Base-by-base conservation (phyloP, 371 early-diverging fungal genomes). In the Apophysomyces variabilis region DNA sequence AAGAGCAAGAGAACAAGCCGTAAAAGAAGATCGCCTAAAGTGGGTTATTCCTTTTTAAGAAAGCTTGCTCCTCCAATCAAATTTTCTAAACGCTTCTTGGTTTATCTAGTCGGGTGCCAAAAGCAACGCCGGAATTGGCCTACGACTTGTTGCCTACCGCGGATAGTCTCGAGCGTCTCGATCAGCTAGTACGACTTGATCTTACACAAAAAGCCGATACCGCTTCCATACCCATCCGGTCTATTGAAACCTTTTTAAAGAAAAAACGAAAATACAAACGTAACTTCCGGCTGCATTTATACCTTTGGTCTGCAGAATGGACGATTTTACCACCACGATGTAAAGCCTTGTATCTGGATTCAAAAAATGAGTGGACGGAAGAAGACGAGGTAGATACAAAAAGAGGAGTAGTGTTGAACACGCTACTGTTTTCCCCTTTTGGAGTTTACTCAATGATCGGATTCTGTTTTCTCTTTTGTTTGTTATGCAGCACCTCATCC, bases 291-390 rank as follows among this genome's bases (percentile, higher is more conserved):
- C 32, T 77, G 8, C 72, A 74, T 54, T 21, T 77, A 5, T 76
- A 76, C 50, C 43, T 80, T 11, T 80, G 80, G 80, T 14, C 60
- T 3, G 72, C 79, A 9, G 68, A 69, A n/a, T 62, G 71, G 45
- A 62, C 68, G 62, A 46, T 65, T 0, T 70, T 69, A 64, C 62
- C 43, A 1, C 78, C 78, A 5, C 43, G 64, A 6, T 47, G 61
- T 1, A 8, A 69, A 2, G 39, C 63, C 4, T 54, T 74, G 14
- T 16, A 67, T 7, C 36, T 60, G 0, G 62, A 69, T 14, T 44
- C 56, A 38, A 71, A 70, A 6, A 45, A 60, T 32, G 45, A 57
- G 35, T 66, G 71, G 43, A 59, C 60, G 11, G 54, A 75, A 11
- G 37, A 61, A 1, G 69, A 74, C 14, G 62, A 62, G 62, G 79